Base-by-base conservation (phyloP, 75 land plant genomes). In the Pinus albicaulis region DNA sequence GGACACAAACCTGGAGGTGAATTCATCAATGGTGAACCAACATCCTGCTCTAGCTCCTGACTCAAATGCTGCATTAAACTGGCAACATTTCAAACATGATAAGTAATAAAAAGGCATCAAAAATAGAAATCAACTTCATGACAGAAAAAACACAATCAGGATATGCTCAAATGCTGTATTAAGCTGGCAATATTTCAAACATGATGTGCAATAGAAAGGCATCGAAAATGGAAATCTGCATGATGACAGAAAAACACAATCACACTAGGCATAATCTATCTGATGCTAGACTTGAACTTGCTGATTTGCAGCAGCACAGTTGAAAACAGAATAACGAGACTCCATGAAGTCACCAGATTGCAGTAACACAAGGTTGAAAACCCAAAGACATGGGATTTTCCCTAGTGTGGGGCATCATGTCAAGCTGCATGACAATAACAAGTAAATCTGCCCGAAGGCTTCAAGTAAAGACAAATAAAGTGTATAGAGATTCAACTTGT, bases 1-100 rank as follows among this genome's bases (percentile, higher is more conserved):
- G 3, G 24, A 55, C 16, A 8, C 36, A 74, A 72, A 95, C 99
- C 98, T 77, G 98, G 98, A 56, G 98, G 98, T 73, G 99, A 98
- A 76, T 77, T 92, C 71, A 80, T 76, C n/a, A 94, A 79, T 55
- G 99, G 94, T 11, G 99, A 91, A 80, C 92, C 90, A 13, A 87
- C 82, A 72, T 96, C 97, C 76, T 81, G 91, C 17, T 93, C 99
- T 23, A 86, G 77, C 7, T 96, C 98, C 79, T 96, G 98, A 74
- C 79, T 94, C 70, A 94, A 76, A 73, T 94, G 95, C 83, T 92
- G 91, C 85, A 96, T 86, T 83, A 93, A 82, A 85, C 99, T 96
- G 81, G 57, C 17, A 38, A 55, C 25, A 52, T 53, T 52, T 52
- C 26, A 72, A 72, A 52, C 16, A 16, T 72, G n/a, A 72, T 72